Conservation (phyloP, 306 rosid species). For the Acacia crassicarpa region DNA sequence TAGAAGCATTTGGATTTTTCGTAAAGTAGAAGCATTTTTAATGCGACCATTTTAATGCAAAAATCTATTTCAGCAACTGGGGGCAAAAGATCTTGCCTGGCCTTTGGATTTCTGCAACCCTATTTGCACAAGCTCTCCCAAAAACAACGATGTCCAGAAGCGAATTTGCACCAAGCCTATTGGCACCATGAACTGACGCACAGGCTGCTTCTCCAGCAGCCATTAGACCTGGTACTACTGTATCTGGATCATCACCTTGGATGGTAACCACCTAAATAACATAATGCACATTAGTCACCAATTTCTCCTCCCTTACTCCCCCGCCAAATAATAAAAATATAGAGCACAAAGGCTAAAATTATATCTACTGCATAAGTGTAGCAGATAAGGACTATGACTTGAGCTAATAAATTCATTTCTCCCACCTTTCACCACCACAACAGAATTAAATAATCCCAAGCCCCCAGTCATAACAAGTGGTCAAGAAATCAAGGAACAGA, state of each 20-base stretch:
- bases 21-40: neutral
- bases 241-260: constrained; percentile 73
- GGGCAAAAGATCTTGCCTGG: constrained; percentile 59
- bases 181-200: constrained; percentile 94
- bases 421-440: neutral
- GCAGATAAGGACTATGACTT: neutral
- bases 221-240: constrained; percentile 75
- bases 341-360: neutral
- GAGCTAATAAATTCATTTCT: neutral
- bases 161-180: constrained; percentile 94
- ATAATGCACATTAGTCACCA: constrained; percentile 4
- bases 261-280: constrained; percentile 67
- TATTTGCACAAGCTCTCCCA: constrained; percentile 94
- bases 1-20: neutral
- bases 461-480: neutral
- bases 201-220: constrained; percentile 98
- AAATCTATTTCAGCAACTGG: neutral
- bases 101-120: constrained; percentile 74
- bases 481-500: neutral
- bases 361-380: neutral
- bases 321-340: neutral
- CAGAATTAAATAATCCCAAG: neutral
- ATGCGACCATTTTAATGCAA: neutral
- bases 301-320: neutral
- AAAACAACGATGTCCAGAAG: constrained; percentile 92